Base-by-base conservation (phyloP, 1,284 basidiomycete genomes). In the Cutaneotrichosporon sp. region DNA sequence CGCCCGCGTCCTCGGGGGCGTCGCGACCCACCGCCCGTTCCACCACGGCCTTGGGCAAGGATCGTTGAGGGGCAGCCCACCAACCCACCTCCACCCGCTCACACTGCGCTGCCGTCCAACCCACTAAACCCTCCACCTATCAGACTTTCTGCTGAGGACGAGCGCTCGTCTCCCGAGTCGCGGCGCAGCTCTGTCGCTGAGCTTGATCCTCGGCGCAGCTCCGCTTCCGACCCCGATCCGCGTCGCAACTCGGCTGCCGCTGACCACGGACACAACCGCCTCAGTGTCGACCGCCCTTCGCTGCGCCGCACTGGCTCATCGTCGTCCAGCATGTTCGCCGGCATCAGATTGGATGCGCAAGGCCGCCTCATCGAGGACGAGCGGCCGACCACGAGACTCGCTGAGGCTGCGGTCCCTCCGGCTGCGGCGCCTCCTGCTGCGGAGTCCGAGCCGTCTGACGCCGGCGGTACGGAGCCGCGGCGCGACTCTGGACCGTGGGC, bases 1-100 rank as follows among this genome's bases (percentile, higher is more conserved):
- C 38, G 38, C 9, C 7, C 38, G 16, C 54, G 53, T 14, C 59
- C 42, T 16, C 57, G 24, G 57, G 66, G 77, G 63, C 70, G 72
- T 4, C 69, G 59, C 16, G 42, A 50, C 2, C 47, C 76, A 1
- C 76, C 76, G 1, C 69, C 73, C 5, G 50, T 68, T 20, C 74
- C 76, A 2, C 66, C 69, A 2, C 59, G 74, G 31, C 64, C 70
- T n/a, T 68, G 67, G 68, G 52, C 59, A 0, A 54, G 53, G 33
- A 27, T 55, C 9, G 51, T 62, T 9, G 14, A n/a, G 7, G 18
- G 18, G 7, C 38, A 42, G 18, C 38, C 18, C 18, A 18, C 7
- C 36, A 38, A 38, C 14, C 36, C 36, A 16, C 13, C 13, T 11
- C 36, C 36, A 38, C 36, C 5, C 10, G 14, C 5, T 16, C 6